Evolutionary conservation across 192 early-diverging fungal genomes (phyloP), one percentile per base, ranked within the genome.

Genomic region (Ramicandelaber brevisporus): DNA sequence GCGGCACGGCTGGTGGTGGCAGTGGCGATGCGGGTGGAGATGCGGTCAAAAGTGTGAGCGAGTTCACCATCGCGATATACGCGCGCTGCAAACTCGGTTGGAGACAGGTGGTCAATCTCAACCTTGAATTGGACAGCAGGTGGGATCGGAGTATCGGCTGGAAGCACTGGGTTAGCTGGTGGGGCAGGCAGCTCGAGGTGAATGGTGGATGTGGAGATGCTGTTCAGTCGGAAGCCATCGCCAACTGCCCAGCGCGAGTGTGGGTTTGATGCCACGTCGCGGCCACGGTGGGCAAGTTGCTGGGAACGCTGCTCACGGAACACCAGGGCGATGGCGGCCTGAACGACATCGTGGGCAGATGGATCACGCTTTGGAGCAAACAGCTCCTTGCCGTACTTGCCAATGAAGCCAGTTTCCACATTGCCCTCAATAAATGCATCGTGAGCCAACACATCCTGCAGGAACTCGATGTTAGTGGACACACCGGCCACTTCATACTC

Each of bases 391-490:
- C 67, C 52, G 44, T 70, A 61, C 50, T 79, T 69, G 57, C 69
- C 43, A 52, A 96, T 96, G 44, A 84, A 96, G 1, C 84, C 85
- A 14, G 89, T 96, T 44, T 90, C 85, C 7, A 96, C 77, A 31
- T 87, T 68, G 21, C 69, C 89, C 20, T 58, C 53, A 34, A 79
- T 63, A 41, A 96, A 96, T 11, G 67, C 70, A 3, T 74, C 73
- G 44, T 84, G 78, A 8, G 61, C 35, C 0, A 70, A 65, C 14
- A 96, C 61, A 2, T 54, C 56, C 39, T 73, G 65, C 27, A 96
- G 61, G 45, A 96, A 96, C 20, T 69, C 69, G 34, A 96, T 81
- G 55, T 96, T 96, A 14, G 89, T 96, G 44, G 75, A 67, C 30
- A 74, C 58, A 3, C 89, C 89, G 5, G 78, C 83, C 17, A 92